These are phyloP conservation scores for Pseudonitzschia delicatissima DNA, from an alignment of 108 stramenopile species.

Conservation along the genomic window DNA sequence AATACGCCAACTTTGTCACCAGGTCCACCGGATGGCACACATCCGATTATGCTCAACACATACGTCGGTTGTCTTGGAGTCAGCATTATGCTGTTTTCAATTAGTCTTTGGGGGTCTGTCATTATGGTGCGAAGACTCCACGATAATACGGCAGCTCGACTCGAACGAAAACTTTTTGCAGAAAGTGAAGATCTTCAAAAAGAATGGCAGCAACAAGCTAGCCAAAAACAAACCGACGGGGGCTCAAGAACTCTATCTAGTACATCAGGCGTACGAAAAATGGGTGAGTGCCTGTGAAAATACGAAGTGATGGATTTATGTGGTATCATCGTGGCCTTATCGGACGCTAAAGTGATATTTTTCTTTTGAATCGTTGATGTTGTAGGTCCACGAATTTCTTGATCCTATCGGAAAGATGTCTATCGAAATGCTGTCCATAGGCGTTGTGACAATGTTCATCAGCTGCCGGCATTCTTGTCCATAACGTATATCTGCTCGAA, in stretches of 20 bases:
- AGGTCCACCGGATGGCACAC: slow-evolving; percentile 21
- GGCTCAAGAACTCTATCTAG: slow-evolving; percentile 22
- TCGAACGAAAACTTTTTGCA: slow-evolving; percentile 37
- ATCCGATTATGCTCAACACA: slow-evolving; percentile 1
- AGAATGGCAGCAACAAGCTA: slow-evolving; percentile 30
- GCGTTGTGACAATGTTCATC: slow-evolving; percentile 31
- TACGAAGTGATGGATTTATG: not conserved
- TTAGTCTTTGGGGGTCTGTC: slow-evolving; percentile 27
- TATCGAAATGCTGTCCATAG: slow-evolving; percentile 27
- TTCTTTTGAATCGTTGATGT: not conserved
- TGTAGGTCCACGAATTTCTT: slow-evolving; percentile 6
- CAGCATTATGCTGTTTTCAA: slow-evolving; percentile 21
- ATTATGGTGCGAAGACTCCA: slow-evolving; percentile 31
- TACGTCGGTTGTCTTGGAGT: slow-evolving; percentile 29
- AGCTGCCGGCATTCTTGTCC: slow-evolving; percentile 25
- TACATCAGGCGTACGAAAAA: slow-evolving; percentile 33
- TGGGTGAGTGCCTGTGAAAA: slow-evolving; percentile 13
- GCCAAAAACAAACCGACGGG: slow-evolving; percentile 25
- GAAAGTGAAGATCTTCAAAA: slow-evolving; percentile 27
- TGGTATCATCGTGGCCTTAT: not conserved
- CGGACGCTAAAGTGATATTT: not conserved
- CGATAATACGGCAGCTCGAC: slow-evolving; percentile 34
- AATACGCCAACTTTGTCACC: no score
- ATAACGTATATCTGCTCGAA: slow-evolving; percentile 19
- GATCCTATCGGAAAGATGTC: slow-evolving; percentile 27